phyloP scores from a whole-genome alignment of 345 rosid species.

The Populus davidiana region DNA sequence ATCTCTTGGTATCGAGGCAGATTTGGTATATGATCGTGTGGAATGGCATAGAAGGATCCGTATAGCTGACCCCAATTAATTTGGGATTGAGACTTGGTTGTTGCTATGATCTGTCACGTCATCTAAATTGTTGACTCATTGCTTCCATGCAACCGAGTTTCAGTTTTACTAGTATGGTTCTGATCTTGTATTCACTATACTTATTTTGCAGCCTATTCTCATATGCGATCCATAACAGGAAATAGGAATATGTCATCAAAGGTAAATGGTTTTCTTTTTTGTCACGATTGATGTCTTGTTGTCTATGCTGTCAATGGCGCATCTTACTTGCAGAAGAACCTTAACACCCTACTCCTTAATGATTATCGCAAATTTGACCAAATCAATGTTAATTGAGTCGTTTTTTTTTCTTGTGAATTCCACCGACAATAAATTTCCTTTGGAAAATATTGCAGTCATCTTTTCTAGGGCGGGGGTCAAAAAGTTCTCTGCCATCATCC shows the following conservation, averaged over 20 bases:
- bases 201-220: slow-evolving; percentile 48
- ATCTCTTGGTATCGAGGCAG: too few species aligned
- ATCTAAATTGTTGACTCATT: slow-evolving; percentile 1
- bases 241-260: slow-evolving; percentile 45
- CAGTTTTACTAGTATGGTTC: slow-evolving; percentile 2
- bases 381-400: neutral
- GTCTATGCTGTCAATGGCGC: neutral
- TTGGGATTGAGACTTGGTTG: too few species aligned
- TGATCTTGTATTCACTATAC: neutral
- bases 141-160: neutral
- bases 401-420: neutral
- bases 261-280: slow-evolving; percentile 39
- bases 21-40: too few species aligned
- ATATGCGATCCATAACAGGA: slow-evolving; percentile 43
- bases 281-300: neutral
- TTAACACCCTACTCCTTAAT: too few species aligned
- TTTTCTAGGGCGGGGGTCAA: slow-evolving; percentile 61
- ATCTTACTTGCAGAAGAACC: neutral
- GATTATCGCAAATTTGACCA: neutral
- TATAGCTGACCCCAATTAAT: too few species aligned
- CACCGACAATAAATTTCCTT: slow-evolving; percentile 1
- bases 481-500: slow-evolving; percentile 47
- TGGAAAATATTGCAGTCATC: slow-evolving; percentile 65
- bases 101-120: neutral
- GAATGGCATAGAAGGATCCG: too few species aligned